These are phyloP conservation scores for Cyberlindnera bimundalis DNA, from an alignment of 805 yeast genomes.

Conservation along the genomic window DNA sequence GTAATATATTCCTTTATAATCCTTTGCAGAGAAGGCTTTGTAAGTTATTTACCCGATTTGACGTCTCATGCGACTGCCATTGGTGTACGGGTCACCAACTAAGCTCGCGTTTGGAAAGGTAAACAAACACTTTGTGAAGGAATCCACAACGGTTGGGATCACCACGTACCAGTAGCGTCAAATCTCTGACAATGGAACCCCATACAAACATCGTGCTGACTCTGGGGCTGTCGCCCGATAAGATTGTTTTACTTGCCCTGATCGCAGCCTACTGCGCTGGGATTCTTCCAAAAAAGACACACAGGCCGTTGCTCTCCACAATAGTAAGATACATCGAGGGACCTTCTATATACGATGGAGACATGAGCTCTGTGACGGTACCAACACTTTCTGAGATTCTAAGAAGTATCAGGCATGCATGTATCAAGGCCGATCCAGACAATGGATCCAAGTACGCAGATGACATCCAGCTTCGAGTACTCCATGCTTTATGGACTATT, in stretches of 20 bases:
- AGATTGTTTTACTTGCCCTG: constrained; percentile 46
- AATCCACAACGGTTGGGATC: too few species aligned
- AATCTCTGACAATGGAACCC: neutral
- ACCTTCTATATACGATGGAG: constrained; percentile 22
- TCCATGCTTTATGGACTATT: constrained; percentile 44
- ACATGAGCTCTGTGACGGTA: constrained; percentile 25
- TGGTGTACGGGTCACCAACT: too few species aligned
- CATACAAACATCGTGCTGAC: constrained; percentile 28
- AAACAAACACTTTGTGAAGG: too few species aligned
- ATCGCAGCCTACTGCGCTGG: constrained; percentile 45
- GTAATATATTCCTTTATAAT: too few species aligned
- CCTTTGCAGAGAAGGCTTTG: too few species aligned
- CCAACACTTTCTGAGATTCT: constrained; percentile 35
- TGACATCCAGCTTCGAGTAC: constrained; percentile 31
- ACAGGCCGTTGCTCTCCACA: constrained; percentile 38
- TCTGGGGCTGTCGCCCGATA: constrained; percentile 49
- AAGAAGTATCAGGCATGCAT: constrained; percentile 20
- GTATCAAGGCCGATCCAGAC: constrained; percentile 21
- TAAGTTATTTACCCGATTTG: too few species aligned
- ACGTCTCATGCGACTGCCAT: too few species aligned
- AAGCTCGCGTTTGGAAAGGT: too few species aligned
- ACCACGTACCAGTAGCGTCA: neutral
- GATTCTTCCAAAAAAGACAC: constrained; percentile 35
- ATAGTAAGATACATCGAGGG: constrained; percentile 44
- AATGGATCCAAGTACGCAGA: constrained; percentile 25